Conservation (phyloP, 208 protist species). For the Leishmania tarentolae region DNA sequence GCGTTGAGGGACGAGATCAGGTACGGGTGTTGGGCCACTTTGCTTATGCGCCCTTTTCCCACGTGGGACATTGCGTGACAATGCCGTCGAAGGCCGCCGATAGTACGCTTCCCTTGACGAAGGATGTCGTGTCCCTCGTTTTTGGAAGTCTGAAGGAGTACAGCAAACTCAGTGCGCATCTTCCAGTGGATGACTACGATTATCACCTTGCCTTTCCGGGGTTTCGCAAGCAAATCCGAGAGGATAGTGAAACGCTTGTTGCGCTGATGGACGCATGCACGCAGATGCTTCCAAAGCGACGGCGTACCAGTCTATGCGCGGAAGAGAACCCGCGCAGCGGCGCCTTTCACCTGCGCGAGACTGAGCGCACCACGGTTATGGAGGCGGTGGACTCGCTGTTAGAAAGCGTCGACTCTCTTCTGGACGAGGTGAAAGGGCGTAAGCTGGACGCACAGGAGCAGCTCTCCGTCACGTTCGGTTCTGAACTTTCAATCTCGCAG, state of each 20-base stretch:
- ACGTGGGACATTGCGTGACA: too few species aligned
- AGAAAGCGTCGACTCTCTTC: slow-evolving; percentile 80
- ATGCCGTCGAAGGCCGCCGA: slow-evolving; percentile 18
- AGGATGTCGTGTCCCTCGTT: slow-evolving; percentile 58
- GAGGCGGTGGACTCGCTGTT: slow-evolving; percentile 85
- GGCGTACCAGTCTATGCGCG: slow-evolving; percentile 38
- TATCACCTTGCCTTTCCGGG: slow-evolving; percentile 85
- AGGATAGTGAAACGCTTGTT: slow-evolving; percentile 57
- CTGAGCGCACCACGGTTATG: slow-evolving; percentile 71
- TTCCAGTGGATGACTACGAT: slow-evolving; percentile 78
- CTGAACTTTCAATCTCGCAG: slow-evolving; percentile 38
- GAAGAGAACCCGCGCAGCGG: slow-evolving; percentile 17
- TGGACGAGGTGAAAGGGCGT: slow-evolving; percentile 77
- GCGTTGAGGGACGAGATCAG: not conserved
- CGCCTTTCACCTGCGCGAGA: slow-evolving; percentile 39
- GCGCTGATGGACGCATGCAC: slow-evolving; percentile 72
- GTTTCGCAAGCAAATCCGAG: slow-evolving; percentile 65
- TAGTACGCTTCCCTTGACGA: slow-evolving; percentile 42
- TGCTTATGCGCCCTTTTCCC: too few species aligned
- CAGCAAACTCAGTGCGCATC: slow-evolving; percentile 49
- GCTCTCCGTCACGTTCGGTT: slow-evolving; percentile 81
- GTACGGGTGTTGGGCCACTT: not conserved
- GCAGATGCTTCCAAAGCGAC: slow-evolving; percentile 68
- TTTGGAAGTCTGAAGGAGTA: slow-evolving; percentile 78
- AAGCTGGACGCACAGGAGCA: slow-evolving; percentile 71